These are phyloP conservation scores for Taphrina betulina DNA, from an alignment of 1,139 yeast genomes.

Conservation along the genomic window DNA sequence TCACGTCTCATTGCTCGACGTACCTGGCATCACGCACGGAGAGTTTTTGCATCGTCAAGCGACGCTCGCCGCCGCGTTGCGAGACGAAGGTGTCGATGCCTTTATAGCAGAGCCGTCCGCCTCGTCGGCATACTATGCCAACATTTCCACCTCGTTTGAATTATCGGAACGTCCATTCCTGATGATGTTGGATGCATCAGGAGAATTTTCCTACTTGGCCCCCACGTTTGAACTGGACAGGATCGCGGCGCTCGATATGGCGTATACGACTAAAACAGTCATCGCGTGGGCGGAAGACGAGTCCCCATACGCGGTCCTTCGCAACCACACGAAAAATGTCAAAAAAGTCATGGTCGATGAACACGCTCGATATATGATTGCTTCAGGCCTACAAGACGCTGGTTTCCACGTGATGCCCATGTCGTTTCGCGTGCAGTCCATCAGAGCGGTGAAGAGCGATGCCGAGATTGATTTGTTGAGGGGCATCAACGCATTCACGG, in stretches of 20 bases:
- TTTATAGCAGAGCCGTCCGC: slow-evolving; percentile 30
- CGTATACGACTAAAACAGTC: neutral
- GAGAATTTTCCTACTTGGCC: slow-evolving; percentile 10
- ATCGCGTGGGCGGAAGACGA: slow-evolving; percentile 30
- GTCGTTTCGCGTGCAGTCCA: slow-evolving; percentile 6
- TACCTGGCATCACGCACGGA: slow-evolving; percentile 12
- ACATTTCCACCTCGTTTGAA: slow-evolving; percentile 16
- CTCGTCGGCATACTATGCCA: slow-evolving; percentile 24
- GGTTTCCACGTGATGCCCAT: slow-evolving; percentile 9
- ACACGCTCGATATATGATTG: slow-evolving; percentile 21
- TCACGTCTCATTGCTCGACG: neutral
- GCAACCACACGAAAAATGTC: neutral
- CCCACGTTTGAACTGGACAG: slow-evolving; percentile 32
- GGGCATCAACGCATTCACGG: slow-evolving; percentile 25
- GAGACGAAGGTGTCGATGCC: slow-evolving; percentile 17
- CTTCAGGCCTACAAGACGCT: slow-evolving; percentile 14
- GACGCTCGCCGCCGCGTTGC: slow-evolving; percentile 12
- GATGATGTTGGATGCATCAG: slow-evolving; percentile 2
- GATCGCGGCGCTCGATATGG: neutral
- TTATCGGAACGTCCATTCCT: slow-evolving; percentile 32
- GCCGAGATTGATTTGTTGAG: slow-evolving; percentile 23
- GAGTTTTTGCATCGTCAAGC: slow-evolving; percentile 19
- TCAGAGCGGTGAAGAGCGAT: slow-evolving; percentile 21
- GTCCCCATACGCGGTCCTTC: slow-evolving; percentile 24
- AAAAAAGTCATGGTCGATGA: slow-evolving; percentile 27